Base-by-base conservation (phyloP, 768 basidiomycete genomes). In the Russula griseocarnosa region DNA sequence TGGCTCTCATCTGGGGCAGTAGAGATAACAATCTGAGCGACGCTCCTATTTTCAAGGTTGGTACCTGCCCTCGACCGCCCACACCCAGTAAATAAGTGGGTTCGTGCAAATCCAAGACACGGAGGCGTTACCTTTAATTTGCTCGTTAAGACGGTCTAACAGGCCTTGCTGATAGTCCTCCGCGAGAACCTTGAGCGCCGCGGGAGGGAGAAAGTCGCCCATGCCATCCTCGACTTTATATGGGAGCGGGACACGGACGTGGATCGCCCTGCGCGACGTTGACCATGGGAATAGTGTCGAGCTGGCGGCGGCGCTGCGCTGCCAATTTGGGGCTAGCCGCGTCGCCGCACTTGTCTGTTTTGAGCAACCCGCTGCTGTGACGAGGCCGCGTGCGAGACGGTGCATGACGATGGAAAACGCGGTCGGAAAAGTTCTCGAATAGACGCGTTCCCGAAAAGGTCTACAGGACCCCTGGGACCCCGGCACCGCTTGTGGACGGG, bases 131-230 rank as follows among this genome's bases (percentile, higher is more conserved):
- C 94, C 85, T 73, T 80, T 78, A 38, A 91, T 80, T 72, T 88
- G 82, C 11, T 88, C 84, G 68, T 90, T 92, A 54, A 97, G 74
- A 55, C 90, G 81, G 60, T 86, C 80, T 62, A 96, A 75, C 36
- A 95, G 79, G 10, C 94, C 94, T 65, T 90, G 81, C 72, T 95
- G 94, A 75, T 90, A 97, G 70, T 95, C 93, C 55, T 85, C 79
- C 3, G 87, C 87, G 55, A 94, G 78, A 63, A 82, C 81, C 66
- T 82, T 83, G 62, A 94, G 80, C 1, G 88, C 88, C n/a, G 73
- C 69, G 24, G 90, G 86, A 1, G 89, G 84, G 70, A 94, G 77
- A 73, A 96, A 96, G 24, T 85, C 77, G 51, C 88, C 89, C 36
- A 95, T 77, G 22, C 93, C 94, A 46, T 82, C 77, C 51, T 90